These are phyloP conservation scores for Lobosporangium transversale DNA, from an alignment of 192 early-diverging fungal genomes.

Conservation along the genomic window DNA sequence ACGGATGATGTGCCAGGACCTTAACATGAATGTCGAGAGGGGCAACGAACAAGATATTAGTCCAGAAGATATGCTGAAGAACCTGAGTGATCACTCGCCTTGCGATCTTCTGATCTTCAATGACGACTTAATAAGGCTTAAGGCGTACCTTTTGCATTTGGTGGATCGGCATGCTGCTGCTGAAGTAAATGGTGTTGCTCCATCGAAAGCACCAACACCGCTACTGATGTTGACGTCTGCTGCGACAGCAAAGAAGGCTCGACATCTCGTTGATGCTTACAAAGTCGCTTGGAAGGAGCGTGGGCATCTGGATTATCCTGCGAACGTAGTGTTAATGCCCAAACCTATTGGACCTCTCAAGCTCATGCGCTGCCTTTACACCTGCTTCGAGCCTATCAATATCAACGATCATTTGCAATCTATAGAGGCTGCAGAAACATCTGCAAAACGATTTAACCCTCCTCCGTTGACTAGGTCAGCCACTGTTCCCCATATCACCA, in stretches of 20 bases:
- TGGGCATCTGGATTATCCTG: background rate
- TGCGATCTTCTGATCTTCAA: constrained; percentile 31
- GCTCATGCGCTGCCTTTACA: constrained; percentile 12
- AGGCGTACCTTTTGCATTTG: constrained; percentile 15
- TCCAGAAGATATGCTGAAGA: constrained; percentile 19
- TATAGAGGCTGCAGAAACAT: background rate
- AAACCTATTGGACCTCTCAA: constrained; percentile 47
- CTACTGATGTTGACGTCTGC: constrained; percentile 41
- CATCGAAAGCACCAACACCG: background rate
- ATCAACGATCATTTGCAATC: background rate
- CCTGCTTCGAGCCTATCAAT: constrained; percentile 4
- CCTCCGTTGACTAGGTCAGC: background rate
- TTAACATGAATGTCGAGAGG: constrained; percentile 23
- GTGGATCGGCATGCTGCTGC: background rate
- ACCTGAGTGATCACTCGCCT: constrained; percentile 8
- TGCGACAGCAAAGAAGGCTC: constrained; percentile 22
- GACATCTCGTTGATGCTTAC: constrained; percentile 20
- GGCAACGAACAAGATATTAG: constrained; percentile 25
- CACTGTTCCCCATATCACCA: constrained; percentile 9
- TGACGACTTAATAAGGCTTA: constrained; percentile 21
- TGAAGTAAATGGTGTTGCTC: background rate
- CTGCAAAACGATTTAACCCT: background rate
- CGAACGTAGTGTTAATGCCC: constrained; percentile 35
- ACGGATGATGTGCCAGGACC: constrained; percentile 24
- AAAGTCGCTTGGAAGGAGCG: background rate